A percentile compares a stretch with the other conserved stretches of the same genome.
These are phyloP conservation scores for Xerocomellus amylosporus DNA, from an alignment of 768 basidiomycete genomes.

Conservation along the genomic window DNA sequence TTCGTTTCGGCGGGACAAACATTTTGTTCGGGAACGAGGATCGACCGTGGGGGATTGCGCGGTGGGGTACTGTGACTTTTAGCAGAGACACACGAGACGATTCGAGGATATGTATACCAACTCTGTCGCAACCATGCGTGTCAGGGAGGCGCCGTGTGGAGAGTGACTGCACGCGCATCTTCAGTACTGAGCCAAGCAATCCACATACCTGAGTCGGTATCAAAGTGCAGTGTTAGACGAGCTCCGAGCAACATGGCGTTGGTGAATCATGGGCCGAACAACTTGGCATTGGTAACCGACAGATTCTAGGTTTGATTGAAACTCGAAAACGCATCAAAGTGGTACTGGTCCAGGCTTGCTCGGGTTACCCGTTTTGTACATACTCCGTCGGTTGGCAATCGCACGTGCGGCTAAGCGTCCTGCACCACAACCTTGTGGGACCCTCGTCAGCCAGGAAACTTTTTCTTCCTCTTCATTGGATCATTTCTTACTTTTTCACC, in stretches of 20 bases:
- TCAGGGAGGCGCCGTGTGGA: not conserved
- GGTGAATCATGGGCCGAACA: not conserved
- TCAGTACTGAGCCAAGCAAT: too few relatives aligned
- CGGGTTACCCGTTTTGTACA: conserved; percentile 16
- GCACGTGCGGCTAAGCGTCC: conserved; percentile 23
- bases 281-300: not conserved
- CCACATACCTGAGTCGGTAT: not conserved
- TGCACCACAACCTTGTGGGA: conserved; percentile 15
- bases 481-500: not conserved
- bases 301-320: not conserved
- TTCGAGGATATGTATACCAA: not conserved
- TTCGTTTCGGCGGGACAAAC: not conserved
- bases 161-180: not conserved
- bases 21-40: not conserved
- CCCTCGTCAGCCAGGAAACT: not conserved
- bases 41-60: not conserved
- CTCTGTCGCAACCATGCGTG: not conserved
- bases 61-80: too few relatives aligned
- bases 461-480: conserved; percentile 4
- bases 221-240: not conserved
- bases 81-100: too few relatives aligned
- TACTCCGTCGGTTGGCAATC: conserved; percentile 2
- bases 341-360: not conserved
- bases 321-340: too few relatives aligned
- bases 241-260: not conserved